Base-by-base conservation (phyloP, 148 eudicot genomes). In the Chenopodium album region DNA sequence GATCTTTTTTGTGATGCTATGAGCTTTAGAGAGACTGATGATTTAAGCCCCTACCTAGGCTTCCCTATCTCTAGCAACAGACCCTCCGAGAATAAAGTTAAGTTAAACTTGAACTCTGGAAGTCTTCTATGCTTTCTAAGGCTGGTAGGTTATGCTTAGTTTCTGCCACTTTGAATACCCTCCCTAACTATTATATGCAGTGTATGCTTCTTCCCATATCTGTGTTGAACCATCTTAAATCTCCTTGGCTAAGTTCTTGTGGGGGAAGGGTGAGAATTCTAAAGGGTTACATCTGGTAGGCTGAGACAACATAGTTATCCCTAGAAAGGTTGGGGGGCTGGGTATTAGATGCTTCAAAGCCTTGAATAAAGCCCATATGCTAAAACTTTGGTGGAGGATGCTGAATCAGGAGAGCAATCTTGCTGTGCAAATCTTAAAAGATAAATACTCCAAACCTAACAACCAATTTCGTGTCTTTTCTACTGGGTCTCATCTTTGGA, bases 251-350 rank as follows among this genome's bases (percentile, higher is more conserved):
- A 17, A 14, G 2, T 71, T 37, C 2, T 0, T 71, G 0, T 71
- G 74, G 48, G 74, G 74, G 2, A 71, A 71, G 9, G n/a, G 9
- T 34, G 74, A 16, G 0, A 17, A 71, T 9, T 12, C 11, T 1
- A 34, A 2, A 10, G 46, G 46, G 0, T 0, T 71, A 0, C 50
- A 71, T 7, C 9, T 71, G 1, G 10, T 71, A 0, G 14, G n/a
- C 0, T 16, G 23, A 12, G 48, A 37, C 4, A 37, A 1, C 0
- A 12, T 34, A 0, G 46, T 3, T 4, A 16, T 0, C 0, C 48
- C n/a, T 32, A 34, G 4, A 41, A 0, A 37, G 2, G 23, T 37
- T 0, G 47, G 48, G 1, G 74, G 74, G 9, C 4, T 71, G 48
- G 74, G 74, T 0, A 34, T 71, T 4, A 71, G 74, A 4, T 4